phyloP scores from a whole-genome alignment of 225 moss, liverwort and hornwort species.

The Asterella californica region DNA sequence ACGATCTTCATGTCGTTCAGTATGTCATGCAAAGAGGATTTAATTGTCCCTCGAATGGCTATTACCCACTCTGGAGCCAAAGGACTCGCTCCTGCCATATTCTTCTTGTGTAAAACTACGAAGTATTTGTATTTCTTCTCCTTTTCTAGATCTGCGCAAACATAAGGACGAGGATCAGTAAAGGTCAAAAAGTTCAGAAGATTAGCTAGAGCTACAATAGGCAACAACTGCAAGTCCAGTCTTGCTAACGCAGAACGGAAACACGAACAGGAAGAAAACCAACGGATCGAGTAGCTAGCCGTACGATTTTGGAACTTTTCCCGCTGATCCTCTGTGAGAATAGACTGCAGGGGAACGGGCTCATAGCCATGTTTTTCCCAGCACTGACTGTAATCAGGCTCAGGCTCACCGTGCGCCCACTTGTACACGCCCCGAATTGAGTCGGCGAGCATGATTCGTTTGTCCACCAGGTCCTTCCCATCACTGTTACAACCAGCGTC shows the following conservation, averaged over 20 bases:
- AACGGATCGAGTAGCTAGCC: neutral
- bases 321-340: neutral
- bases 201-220: too few species aligned
- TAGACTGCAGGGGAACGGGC: neutral
- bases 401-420: neutral
- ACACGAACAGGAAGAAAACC: neutral
- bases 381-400: neutral
- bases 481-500: too few species aligned
- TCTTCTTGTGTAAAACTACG: too few species aligned
- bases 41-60: neutral
- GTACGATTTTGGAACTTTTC: neutral
- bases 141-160: too few species aligned
- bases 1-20: neutral
- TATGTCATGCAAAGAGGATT: neutral
- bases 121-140: too few species aligned
- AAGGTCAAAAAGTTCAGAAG: too few species aligned
- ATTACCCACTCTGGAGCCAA: constrained; percentile 1
- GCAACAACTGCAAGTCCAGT: too few species aligned
- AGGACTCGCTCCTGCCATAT: too few species aligned
- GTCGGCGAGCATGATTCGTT: neutral
- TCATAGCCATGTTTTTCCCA: neutral
- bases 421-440: neutral
- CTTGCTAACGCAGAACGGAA: too few species aligned
- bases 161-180: too few species aligned
- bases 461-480: too few species aligned